Conservation (phyloP, 208 protist species). For the Trypanosomatidae sp. region DNA sequence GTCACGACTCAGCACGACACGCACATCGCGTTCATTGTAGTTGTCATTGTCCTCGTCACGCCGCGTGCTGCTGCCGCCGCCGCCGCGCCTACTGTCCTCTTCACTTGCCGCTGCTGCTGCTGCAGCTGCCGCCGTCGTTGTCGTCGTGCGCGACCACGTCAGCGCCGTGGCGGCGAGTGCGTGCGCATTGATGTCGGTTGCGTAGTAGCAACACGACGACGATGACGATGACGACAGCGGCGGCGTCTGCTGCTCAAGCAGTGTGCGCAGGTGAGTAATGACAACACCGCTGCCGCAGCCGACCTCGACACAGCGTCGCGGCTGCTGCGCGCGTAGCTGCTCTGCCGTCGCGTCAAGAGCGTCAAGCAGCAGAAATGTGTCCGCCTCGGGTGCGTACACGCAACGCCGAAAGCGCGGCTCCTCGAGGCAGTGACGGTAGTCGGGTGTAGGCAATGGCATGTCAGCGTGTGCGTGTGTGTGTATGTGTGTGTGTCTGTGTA, state of each 20-base stretch:
- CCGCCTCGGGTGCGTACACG: constrained; percentile 85
- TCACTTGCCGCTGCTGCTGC: too few relatives aligned
- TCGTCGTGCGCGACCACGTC: constrained; percentile 57
- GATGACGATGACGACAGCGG: too few relatives aligned
- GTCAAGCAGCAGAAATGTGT: constrained; percentile 80
- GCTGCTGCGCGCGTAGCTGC: constrained; percentile 14
- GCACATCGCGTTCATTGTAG: too few relatives aligned
- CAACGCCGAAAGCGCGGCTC: constrained; percentile 42
- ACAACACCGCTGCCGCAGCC: constrained; percentile 77
- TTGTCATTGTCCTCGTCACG: too few relatives aligned
- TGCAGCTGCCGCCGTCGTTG: too few relatives aligned
- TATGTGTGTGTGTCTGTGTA: too few relatives aligned
- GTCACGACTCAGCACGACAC: too few relatives aligned
- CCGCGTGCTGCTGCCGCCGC: too few relatives aligned
- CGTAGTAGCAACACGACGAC: too few relatives aligned
- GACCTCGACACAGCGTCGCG: constrained; percentile 56
- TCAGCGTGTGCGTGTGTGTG: too few relatives aligned
- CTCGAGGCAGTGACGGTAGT: constrained; percentile 76
- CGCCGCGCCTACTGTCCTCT: too few relatives aligned
- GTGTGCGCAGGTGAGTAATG: constrained; percentile 51
- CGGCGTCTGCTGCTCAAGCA: too few relatives aligned
- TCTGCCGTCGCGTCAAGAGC: constrained; percentile 43
- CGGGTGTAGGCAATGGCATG: constrained; percentile 34
- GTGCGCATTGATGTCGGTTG: constrained; percentile 71
- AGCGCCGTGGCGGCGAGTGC: constrained; percentile 55